Conservation (phyloP, 139 green algal genomes). For the Prasinococcaceae sp. region DNA sequence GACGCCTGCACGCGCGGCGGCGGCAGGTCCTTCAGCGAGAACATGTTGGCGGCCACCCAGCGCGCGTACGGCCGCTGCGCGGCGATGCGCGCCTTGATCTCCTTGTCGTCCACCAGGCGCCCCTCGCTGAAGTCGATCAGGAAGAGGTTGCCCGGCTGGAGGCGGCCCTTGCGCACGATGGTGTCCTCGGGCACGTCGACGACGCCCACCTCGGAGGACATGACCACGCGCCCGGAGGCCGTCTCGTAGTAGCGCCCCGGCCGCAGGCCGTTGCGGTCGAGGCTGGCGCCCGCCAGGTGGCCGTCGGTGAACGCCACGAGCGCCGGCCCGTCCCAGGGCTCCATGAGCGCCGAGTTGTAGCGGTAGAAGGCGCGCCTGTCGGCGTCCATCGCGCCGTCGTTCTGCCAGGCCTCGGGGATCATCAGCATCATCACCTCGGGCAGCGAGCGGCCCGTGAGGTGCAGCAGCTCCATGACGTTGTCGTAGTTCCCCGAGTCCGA, state of each 20-base stretch:
- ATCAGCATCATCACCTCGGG: constrained; percentile 92
- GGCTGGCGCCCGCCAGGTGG: constrained; percentile 77
- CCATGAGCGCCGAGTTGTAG: constrained; percentile 81
- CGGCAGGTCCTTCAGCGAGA: constrained; percentile 35
- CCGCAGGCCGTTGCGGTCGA: constrained; percentile 89
- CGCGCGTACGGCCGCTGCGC: constrained; percentile 56
- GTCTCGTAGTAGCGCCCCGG: constrained; percentile 92
- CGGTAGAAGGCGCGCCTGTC: constrained; percentile 79
- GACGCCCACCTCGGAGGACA: constrained; percentile 53
- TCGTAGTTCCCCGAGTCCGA: constrained; percentile 82
- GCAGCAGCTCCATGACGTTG: constrained; percentile 76
- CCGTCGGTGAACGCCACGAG: constrained; percentile 84
- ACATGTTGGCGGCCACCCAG: constrained; percentile 58
- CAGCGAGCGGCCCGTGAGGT: constrained; percentile 53
- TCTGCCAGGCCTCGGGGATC: constrained; percentile 76
- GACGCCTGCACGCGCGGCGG: too few relatives aligned
- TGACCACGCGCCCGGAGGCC: constrained; percentile 42
- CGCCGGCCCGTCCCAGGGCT: constrained; percentile 91
- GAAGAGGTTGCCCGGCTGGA: constrained; percentile 95
- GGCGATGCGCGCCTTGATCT: constrained; percentile 40
- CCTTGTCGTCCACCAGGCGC: constrained; percentile 20
- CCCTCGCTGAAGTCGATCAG: constrained; percentile 81
- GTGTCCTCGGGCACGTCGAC: constrained; percentile 75
- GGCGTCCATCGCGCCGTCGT: constrained; percentile 29
- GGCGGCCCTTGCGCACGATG: constrained; percentile 68